Conservation (phyloP, 108 stramenopile species). For the Seminavis robusta region DNA sequence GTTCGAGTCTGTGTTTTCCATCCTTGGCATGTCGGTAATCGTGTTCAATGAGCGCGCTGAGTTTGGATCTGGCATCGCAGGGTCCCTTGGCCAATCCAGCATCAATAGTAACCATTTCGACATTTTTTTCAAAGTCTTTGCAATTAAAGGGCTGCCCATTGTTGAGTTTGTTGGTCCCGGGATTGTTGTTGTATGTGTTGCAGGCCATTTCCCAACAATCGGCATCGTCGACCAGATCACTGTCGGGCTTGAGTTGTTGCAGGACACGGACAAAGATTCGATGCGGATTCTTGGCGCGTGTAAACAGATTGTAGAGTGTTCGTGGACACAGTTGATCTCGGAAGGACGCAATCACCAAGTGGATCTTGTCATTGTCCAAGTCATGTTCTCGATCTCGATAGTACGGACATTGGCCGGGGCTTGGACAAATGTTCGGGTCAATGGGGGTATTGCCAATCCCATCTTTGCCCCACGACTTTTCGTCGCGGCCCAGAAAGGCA, state of each 20-base stretch:
- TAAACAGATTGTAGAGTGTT: slow-evolving; percentile 65
- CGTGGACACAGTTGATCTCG: slow-evolving; percentile 71
- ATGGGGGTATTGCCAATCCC: too few relatives aligned
- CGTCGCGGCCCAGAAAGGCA: too few relatives aligned
- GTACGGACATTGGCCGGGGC: too few relatives aligned
- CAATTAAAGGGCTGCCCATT: too few relatives aligned
- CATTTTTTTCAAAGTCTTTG: slow-evolving; percentile 26
- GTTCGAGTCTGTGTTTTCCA: slow-evolving; percentile 1
- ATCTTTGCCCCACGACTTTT: too few relatives aligned
- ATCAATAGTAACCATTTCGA: slow-evolving; percentile 27
- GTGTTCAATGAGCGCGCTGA: slow-evolving; percentile 31
- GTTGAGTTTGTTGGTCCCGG: too few relatives aligned
- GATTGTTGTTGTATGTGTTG: slow-evolving; percentile 26
- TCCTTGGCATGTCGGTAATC: too few relatives aligned
- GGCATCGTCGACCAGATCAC: slow-evolving; percentile 43
- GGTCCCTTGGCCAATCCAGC: slow-evolving; percentile 34
- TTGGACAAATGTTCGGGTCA: too few relatives aligned
- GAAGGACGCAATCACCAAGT: slow-evolving; percentile 35
- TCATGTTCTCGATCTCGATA: too few relatives aligned
- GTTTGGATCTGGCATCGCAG: slow-evolving; percentile 35
- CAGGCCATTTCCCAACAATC: slow-evolving; percentile 32
- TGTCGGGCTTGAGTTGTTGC: slow-evolving; percentile 52
- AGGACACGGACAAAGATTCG: slow-evolving; percentile 58
- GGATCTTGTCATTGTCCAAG: too few relatives aligned
- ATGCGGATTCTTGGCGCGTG: slow-evolving; percentile 44